Evolutionary conservation across 148 eudicot genomes (phyloP).

Genomic region (Rhododendron ferrugineum): DNA sequence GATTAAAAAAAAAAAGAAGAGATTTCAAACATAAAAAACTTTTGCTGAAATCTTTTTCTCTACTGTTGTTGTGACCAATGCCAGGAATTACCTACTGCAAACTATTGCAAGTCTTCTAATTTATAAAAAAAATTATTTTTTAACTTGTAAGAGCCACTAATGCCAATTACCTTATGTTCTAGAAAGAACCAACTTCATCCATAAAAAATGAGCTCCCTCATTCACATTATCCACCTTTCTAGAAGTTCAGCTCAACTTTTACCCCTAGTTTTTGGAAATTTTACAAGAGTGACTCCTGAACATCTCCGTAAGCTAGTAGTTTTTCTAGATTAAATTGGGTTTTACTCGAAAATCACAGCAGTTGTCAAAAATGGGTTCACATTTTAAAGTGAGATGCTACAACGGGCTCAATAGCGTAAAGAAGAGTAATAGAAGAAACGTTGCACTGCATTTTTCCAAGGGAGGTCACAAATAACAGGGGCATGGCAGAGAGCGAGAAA

Average conservation of each 20-base stretch:
- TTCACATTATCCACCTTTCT: background rate
- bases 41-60: background rate
- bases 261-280: background rate
- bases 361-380: background rate
- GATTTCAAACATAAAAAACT: too few relatives aligned
- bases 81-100: background rate
- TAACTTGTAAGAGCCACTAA: background rate
- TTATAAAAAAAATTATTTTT: background rate
- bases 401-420: background rate
- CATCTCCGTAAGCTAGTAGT: background rate
- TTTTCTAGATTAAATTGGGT: background rate
- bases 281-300: background rate
- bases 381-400: slow-evolving; percentile 1
- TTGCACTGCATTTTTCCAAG: background rate
- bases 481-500: too few relatives aligned
- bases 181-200: background rate
- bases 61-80: background rate
- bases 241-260: background rate
- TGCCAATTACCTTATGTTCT: background rate
- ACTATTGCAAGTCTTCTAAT: background rate
- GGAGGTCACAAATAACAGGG: too few relatives aligned
- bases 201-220: background rate
- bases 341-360: slow-evolving; percentile 22
- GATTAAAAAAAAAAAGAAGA: too few relatives aligned
- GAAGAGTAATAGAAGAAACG: background rate